Evolutionary conservation across 2,329 filamentous ascomycete genomes (phyloP).

Genomic region (Fusarium sp.): DNA sequence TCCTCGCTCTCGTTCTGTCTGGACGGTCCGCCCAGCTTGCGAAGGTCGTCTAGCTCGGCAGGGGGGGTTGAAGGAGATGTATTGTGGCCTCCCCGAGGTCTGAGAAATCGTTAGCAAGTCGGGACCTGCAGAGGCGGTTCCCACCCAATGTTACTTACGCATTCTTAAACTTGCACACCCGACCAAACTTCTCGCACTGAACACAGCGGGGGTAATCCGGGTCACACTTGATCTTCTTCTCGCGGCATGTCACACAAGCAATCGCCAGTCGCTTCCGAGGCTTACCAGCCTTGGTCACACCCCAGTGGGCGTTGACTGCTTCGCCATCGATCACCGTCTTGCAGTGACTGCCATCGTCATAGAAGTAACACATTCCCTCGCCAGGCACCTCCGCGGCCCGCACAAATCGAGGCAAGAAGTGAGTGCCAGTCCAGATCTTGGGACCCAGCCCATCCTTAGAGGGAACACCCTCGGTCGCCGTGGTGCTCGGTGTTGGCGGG

Average conservation of each 20-base stretch:
- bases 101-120: slow-evolving; percentile 43
- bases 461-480: slow-evolving; percentile 56
- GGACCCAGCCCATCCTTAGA: slow-evolving; percentile 72
- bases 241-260: slow-evolving; percentile 91
- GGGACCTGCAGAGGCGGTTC: neutral
- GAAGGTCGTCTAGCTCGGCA: slow-evolving; percentile 61
- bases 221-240: slow-evolving; percentile 98
- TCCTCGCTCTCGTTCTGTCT: slow-evolving; percentile 57
- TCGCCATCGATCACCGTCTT: slow-evolving; percentile 88
- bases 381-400: slow-evolving; percentile 76
- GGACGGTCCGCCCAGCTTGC: slow-evolving; percentile 50
- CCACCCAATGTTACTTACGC: slow-evolving; percentile 71
- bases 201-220: slow-evolving; percentile 88
- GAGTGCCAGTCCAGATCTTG: slow-evolving; percentile 77
- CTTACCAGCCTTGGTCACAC: slow-evolving; percentile 93
- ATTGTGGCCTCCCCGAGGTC: slow-evolving; percentile 69
- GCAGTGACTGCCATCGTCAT: slow-evolving; percentile 86
- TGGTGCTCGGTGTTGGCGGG: slow-evolving; percentile 46
- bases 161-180: slow-evolving; percentile 86
- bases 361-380: slow-evolving; percentile 86
- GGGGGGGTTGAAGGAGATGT: slow-evolving; percentile 66
- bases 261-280: slow-evolving; percentile 91
- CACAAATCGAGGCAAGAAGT: slow-evolving; percentile 75
- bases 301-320: slow-evolving; percentile 90
- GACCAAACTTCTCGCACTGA: slow-evolving; percentile 92